Base-by-base conservation (phyloP, 139 green algal genomes). In the Micromonas pusilla region DNA sequence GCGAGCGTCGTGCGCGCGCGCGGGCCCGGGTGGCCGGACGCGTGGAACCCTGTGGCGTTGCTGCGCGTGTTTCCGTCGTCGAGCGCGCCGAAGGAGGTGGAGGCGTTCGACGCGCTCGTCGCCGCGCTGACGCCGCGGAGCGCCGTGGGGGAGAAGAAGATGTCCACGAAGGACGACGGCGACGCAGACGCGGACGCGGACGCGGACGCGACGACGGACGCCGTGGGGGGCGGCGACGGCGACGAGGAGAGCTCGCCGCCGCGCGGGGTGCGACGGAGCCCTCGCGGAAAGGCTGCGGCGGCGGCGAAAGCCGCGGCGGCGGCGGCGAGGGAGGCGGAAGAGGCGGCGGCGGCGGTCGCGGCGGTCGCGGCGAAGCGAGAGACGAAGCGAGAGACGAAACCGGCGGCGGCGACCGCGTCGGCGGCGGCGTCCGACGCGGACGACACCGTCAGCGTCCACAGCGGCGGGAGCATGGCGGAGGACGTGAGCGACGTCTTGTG, bases 41-140 rank as follows among this genome's bases (percentile, higher is more conserved):
- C 53, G 52, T 75, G 68, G 68, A 39, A 75, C 53, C 68, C 68
- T 2, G 68, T 75, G 1, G 68, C 68, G 68, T 26, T 75, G 21
- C 30, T 75, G 20, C 25, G 68, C 21, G 36, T 75, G 37, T 75
- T 63, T 62, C 68, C 68, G 13, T 23, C n/a, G 3, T 38, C 21
- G 3, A 16, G 9, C 45, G 45, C 9, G 9, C 34, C 37, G 36
- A 20, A 62, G 3, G 25, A 28, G 0, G 19, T 19, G 26, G 37
- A 20, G 37, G 37, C 68, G 36, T 75, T 75, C 31, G 19, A 63
- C 2, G 13, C 60, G 37, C 30, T 75, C 19, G 26, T 16, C 2
- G 34, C 30, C 16, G 37, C 20, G 30, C 37, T 73, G 5, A 70
- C 28, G 1, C 3, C 63, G 63, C 28, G 63, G 31, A 34, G 26